A percentile compares a stretch with the other conserved stretches of the same genome.
phyloP scores from a whole-genome alignment of 768 basidiomycete genomes.

The Suillus sp. region DNA sequence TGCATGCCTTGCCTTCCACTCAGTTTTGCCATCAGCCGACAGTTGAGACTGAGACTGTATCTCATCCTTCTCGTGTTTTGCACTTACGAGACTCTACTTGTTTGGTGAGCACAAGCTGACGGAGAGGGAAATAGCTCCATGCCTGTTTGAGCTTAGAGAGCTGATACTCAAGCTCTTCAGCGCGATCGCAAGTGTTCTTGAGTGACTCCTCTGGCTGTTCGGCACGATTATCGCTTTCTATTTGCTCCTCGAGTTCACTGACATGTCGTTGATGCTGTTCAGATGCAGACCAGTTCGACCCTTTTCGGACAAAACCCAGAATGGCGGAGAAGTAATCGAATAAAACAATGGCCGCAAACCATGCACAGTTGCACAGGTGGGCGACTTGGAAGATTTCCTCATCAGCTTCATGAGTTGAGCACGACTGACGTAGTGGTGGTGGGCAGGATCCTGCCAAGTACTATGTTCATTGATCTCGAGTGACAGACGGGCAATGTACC shows the following conservation, averaged over 20 bases:
- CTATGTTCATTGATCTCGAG: too few relatives aligned
- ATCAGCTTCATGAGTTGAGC: too few relatives aligned
- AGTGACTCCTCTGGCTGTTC: conserved; percentile 72
- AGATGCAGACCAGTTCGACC: conserved; percentile 38
- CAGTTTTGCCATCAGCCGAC: conserved; percentile 44
- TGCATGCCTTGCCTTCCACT: conserved; percentile 51
- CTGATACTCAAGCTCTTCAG: conserved; percentile 82
- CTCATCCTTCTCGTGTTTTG: conserved; percentile 64
- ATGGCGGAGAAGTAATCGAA: too few relatives aligned
- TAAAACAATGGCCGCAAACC: too few relatives aligned
- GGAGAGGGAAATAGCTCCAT: conserved; percentile 16
- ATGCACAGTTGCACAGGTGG: too few relatives aligned
- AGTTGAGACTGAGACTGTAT: conserved; percentile 50
- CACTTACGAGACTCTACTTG: conserved; percentile 52
- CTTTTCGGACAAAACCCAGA: too few relatives aligned
- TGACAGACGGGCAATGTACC: too few relatives aligned
- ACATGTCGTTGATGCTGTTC: conserved; percentile 58
- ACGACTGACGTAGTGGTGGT: too few relatives aligned
- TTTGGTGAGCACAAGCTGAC: conserved; percentile 5
- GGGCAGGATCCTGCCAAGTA: too few relatives aligned
- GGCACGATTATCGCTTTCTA: conserved; percentile 80
- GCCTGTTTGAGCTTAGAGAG: conserved; percentile 81
- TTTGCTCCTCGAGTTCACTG: conserved; percentile 77
- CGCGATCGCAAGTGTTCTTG: conserved; percentile 78
- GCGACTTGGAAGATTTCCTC: too few relatives aligned